Base-by-base conservation (phyloP, 2,329 filamentous ascomycete genomes). In the Aspergillus pseudotamarii region DNA sequence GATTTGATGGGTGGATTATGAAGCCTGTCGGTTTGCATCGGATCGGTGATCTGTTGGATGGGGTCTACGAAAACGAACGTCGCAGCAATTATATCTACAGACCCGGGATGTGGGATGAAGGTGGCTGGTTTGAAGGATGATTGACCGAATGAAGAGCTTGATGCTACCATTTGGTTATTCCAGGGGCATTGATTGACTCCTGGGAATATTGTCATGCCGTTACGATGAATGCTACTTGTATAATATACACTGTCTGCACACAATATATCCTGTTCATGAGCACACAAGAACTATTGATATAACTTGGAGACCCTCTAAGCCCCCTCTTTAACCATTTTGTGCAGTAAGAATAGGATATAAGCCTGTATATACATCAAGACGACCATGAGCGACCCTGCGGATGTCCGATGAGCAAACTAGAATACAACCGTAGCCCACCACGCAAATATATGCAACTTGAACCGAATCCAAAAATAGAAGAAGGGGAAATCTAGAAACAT, bases 1-100 rank as follows among this genome's bases (percentile, higher is more conserved):
- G 93, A 0, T 96, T 96, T 68, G 93, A 96, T 69, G 93, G 91
- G 26, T 96, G 92, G 92, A 93, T 96, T 23, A 80, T 96, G 60
- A 96, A 96, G 72, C 93, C 93, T 0, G 91, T 96, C 43, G 89
- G 94, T 64, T 96, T 96, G 73, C 86, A 87, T 69, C 85, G 92
- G 16, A 82, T 96, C 0, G 87, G 87, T 63, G 83, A 84, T 34
- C 81, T 96, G 5, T 82, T 96, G 61, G 48, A 81, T 1, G 92
- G 92, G 1, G 91, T 95, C 45, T 83, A 87, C 3, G 84, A 91
- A 53, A 79, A 84, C 0, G 78, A 85, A 0, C 79, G 84, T 0
- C 84, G 92, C 21, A 77, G 85, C 21, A 76, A 82, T n/a, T 89
- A 87, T 69, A 73, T 93, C 0, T 96, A 96, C 72, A 77, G 82